Percentiles rank a stretch among this genome's conserved stretches.
Conservation (phyloP, 2,329 filamentous ascomycete species). For the Cladosporium sp. region DNA sequence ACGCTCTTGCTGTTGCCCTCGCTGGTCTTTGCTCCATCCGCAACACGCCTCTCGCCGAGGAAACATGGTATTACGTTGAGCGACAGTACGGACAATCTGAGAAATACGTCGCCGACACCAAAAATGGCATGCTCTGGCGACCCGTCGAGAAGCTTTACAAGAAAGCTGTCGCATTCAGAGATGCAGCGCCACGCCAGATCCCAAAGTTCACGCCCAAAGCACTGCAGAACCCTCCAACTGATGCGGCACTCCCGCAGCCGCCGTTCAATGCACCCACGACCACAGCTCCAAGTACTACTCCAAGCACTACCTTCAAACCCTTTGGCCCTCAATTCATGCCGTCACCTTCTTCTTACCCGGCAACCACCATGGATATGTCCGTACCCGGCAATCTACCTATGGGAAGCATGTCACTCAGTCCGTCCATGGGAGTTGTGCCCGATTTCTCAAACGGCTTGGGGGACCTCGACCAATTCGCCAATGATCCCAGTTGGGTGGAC, state of each 20-base stretch:
- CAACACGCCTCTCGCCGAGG: constrained; percentile 49
- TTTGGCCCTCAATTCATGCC: background rate
- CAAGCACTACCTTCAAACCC: background rate
- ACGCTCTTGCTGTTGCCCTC: constrained; percentile 55
- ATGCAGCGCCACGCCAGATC: constrained; percentile 20
- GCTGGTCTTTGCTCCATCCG: constrained; percentile 56
- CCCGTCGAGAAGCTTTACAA: constrained; percentile 57
- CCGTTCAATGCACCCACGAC: background rate
- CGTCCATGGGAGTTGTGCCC: background rate
- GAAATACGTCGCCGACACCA: constrained; percentile 53
- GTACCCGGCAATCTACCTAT: constrained; percentile 5
- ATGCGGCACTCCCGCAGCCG: background rate
- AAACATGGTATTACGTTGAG: constrained; percentile 56
- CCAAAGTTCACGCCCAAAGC: background rate
- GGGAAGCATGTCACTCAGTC: constrained; percentile 15
- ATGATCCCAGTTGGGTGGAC: constrained; percentile 27
- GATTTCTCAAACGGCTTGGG: background rate
- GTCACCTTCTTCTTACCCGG: background rate
- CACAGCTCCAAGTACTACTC: background rate
- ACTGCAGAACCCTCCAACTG: background rate
- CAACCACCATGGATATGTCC: background rate
- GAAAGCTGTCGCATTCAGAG: constrained; percentile 45
- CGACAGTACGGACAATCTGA: constrained; percentile 48
- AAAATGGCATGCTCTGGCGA: constrained; percentile 55
- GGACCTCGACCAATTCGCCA: background rate